These are phyloP conservation scores for Cladorrhinum samala DNA, from an alignment of 495 filamentous ascomycete genomes.

Conservation along the genomic window DNA sequence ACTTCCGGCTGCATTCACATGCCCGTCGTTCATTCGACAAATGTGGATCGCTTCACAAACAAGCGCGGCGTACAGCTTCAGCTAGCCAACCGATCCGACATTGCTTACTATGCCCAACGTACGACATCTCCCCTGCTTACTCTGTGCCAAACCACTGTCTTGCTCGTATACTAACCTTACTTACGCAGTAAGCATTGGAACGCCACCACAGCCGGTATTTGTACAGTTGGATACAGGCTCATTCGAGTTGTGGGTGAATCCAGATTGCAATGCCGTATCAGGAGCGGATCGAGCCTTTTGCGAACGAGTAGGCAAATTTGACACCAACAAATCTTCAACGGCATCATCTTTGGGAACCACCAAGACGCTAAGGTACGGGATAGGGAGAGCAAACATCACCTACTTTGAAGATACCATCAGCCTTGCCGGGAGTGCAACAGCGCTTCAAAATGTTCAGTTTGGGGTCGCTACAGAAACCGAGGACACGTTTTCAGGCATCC, in stretches of 20 bases:
- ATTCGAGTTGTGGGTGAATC: slow-evolving; percentile 49
- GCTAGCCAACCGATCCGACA: slow-evolving; percentile 42
- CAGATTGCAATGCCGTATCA: slow-evolving; percentile 36
- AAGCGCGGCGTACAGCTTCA: slow-evolving; percentile 36
- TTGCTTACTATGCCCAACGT: slow-evolving; percentile 46
- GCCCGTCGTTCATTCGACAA: slow-evolving; percentile 43
- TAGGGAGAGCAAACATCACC: slow-evolving; percentile 38
- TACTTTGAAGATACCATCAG: slow-evolving; percentile 41
- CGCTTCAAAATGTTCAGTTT: slow-evolving; percentile 37
- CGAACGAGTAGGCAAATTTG: slow-evolving; percentile 34
- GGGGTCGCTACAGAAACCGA: slow-evolving; percentile 35
- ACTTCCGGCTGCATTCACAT: slow-evolving; percentile 36
- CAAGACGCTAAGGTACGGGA: slow-evolving; percentile 40
- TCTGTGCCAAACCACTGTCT: neutral
- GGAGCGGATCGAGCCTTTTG: slow-evolving; percentile 37
- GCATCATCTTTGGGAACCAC: slow-evolving; percentile 22
- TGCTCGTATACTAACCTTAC: slow-evolving; percentile 15
- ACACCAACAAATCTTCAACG: slow-evolving; percentile 32
- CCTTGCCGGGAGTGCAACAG: slow-evolving; percentile 32
- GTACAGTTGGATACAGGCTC: slow-evolving; percentile 47
- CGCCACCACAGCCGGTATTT: slow-evolving; percentile 40
- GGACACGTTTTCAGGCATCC: slow-evolving; percentile 41
- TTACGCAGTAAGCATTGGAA: slow-evolving; percentile 40
- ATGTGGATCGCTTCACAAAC: slow-evolving; percentile 33
- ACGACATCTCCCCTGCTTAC: slow-evolving; percentile 10